A percentile compares a stretch with the other conserved stretches of the same genome.
Conservation (phyloP, 441 rosid species). For the Breynia disticha region DNA sequence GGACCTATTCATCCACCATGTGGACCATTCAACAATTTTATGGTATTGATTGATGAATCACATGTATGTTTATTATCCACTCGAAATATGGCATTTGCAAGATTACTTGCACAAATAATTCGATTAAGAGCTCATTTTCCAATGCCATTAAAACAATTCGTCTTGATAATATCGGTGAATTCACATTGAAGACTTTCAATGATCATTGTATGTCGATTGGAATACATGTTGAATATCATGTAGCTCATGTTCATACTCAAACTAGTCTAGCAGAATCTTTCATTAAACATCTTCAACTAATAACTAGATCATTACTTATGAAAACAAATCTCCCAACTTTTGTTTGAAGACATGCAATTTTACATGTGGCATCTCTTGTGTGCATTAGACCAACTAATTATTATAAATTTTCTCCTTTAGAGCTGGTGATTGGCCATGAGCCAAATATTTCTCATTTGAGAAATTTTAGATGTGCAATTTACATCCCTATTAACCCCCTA, state of each 20-base stretch:
- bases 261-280: slow-evolving; percentile 6
- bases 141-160: background rate
- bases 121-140: too few species aligned
- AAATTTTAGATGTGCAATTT: background rate
- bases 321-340: background rate
- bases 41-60: background rate
- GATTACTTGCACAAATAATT: too few species aligned
- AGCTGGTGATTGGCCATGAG: background rate
- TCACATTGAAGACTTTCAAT: too few species aligned
- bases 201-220: slow-evolving; percentile 9
- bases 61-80: slow-evolving; percentile 7
- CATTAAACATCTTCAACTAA: slow-evolving; percentile 1
- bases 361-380: background rate
- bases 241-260: slow-evolving; percentile 4
- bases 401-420: background rate
- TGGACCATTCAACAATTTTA: slow-evolving; percentile 6
- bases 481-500: background rate
- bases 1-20: too few species aligned
- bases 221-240: background rate
- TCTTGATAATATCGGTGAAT: background rate
- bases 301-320: slow-evolving; percentile 2
- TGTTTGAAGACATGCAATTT: slow-evolving; percentile 1
- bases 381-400: too few species aligned
- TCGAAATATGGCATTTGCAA: too few species aligned
- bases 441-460: slow-evolving; percentile 1